Evolutionary conservation across 106 monocot genomes (phyloP).

Genomic region (Dendrobium chrysotoxum): DNA sequence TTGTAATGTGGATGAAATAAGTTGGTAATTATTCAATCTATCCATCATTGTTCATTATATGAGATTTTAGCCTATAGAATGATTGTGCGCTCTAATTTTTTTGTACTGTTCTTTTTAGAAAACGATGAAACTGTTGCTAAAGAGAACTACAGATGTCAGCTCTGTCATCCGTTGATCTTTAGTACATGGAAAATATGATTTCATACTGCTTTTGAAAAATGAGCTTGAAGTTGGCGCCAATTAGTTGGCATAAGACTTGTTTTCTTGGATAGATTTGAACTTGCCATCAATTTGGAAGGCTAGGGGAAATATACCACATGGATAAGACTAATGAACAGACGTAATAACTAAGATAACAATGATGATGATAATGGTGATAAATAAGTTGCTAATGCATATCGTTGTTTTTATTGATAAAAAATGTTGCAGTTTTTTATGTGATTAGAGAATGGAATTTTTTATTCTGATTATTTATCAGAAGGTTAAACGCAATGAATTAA

Average conservation of each 20-base stretch:
- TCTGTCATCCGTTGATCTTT: not conserved
- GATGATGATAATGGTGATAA: not conserved
- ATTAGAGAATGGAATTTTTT: not conserved
- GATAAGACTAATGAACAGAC: not conserved
- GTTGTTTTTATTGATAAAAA: not conserved
- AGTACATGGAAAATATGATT: not conserved
- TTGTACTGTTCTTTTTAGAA: not conserved
- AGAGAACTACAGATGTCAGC: not conserved
- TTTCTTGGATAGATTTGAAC: not conserved
- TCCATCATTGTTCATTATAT: not conserved
- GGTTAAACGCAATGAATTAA: not conserved
- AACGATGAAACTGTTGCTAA: not conserved
- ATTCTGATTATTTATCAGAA: not conserved
- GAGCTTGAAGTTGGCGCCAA: not conserved
- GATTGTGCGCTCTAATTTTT: not conserved
- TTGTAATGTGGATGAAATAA: not conserved
- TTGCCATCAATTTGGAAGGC: not conserved
- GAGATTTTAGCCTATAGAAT: not conserved
- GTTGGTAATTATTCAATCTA: not conserved
- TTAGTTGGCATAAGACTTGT: not conserved
- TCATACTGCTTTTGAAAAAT: not conserved
- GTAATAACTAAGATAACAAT: not conserved
- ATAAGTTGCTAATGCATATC: not conserved
- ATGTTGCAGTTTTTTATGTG: not conserved
- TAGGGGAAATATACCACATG: not conserved